Percentiles rank a stretch among this genome's conserved stretches.
phyloP scores from a whole-genome alignment of 352 stramenopile species.

The Globisporangium irregulare region DNA sequence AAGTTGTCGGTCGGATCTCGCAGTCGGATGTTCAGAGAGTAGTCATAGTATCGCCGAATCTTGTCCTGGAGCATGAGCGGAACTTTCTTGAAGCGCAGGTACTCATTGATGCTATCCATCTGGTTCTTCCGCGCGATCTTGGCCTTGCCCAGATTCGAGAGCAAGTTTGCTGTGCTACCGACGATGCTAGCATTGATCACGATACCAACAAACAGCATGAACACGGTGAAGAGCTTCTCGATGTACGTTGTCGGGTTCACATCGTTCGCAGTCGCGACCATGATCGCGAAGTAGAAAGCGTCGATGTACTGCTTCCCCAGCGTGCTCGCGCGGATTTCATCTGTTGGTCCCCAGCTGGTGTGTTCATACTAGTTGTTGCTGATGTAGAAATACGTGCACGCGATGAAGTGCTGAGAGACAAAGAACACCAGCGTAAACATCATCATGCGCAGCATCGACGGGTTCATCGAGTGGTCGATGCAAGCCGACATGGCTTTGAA shows the following conservation, averaged over 20 bases:
- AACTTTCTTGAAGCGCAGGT: conserved; percentile 81
- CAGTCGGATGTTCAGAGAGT: conserved; percentile 54
- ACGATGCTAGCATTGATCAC: conserved; percentile 82
- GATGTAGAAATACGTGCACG: conserved; percentile 69
- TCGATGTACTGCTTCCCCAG: conserved; percentile 52
- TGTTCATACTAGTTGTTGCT: conserved; percentile 32
- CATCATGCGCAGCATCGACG: conserved; percentile 63
- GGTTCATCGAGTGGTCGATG: conserved; percentile 67
- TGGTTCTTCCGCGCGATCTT: conserved; percentile 75
- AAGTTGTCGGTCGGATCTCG: conserved; percentile 55
- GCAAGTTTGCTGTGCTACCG: conserved; percentile 66
- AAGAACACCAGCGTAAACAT: conserved; percentile 68
- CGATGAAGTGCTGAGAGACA: conserved; percentile 74
- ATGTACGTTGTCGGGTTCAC: conserved; percentile 47
- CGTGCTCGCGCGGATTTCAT: conserved; percentile 26
- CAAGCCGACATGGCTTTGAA: conserved; percentile 33
- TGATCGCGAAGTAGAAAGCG: conserved; percentile 62
- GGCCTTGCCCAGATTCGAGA: conserved; percentile 74
- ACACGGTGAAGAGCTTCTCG: conserved; percentile 57
- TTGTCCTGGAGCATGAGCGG: conserved; percentile 61
- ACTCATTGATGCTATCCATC: conserved; percentile 79
- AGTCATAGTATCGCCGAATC: conserved; percentile 77
- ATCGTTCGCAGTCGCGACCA: conserved; percentile 65
- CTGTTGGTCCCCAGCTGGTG: conserved; percentile 42
- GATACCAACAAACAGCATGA: conserved; percentile 77